These are phyloP conservation scores for Phylloboletellus chloephorus DNA, from an alignment of 1,284 basidiomycete genomes.

Conservation along the genomic window DNA sequence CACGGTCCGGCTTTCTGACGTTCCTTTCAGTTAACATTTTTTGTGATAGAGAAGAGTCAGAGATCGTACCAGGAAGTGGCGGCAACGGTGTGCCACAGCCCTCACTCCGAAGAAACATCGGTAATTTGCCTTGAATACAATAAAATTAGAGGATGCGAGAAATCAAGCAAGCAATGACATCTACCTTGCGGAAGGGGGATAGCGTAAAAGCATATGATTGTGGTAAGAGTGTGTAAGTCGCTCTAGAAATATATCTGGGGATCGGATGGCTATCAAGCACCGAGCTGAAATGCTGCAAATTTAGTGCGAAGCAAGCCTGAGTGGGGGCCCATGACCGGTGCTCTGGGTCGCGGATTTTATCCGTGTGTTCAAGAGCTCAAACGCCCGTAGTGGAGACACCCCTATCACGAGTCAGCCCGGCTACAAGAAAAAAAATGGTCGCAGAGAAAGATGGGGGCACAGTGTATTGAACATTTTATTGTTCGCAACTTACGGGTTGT, in stretches of 20 bases:
- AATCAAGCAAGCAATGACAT: neutral
- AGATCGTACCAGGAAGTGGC: neutral
- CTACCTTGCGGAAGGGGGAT: conserved; percentile 2
- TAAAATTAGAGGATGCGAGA: neutral
- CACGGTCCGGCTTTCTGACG: neutral
- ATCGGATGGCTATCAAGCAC: neutral
- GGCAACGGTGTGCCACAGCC: no score
- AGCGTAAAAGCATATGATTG: neutral
- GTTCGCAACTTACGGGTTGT: conserved; percentile 2
- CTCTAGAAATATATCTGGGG: no score
- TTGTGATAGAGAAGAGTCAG: neutral
- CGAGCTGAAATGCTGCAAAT: conserved; percentile 2
- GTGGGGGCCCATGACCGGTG: conserved; percentile 1
- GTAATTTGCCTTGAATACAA: neutral
- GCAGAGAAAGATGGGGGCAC: neutral
- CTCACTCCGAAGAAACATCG: neutral
- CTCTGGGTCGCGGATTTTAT: conserved; percentile 16
- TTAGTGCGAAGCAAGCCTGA: neutral
- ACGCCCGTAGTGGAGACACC: conserved; percentile 1
- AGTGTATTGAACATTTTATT: conserved; percentile 8
- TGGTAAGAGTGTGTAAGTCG: neutral
- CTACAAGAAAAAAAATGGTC: conserved; percentile 8
- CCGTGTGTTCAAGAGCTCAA: conserved; percentile 11
- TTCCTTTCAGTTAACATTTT: neutral
- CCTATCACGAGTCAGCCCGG: conserved; percentile 12